Evolutionary conservation across 352 stramenopile genomes (phyloP).

Genomic region (Elongisporangium prolatum): DNA sequence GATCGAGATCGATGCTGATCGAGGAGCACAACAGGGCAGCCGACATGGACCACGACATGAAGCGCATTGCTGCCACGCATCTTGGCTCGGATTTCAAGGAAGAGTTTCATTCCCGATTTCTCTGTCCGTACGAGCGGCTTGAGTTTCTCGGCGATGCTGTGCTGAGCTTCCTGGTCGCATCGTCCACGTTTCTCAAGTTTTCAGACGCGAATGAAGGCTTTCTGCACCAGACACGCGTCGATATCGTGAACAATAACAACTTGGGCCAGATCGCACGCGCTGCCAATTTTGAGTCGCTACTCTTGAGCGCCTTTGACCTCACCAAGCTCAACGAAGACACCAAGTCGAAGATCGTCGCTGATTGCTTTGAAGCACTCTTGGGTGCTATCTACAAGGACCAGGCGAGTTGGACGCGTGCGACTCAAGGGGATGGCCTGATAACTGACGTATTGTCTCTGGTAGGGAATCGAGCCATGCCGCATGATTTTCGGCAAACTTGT

Average conservation of each 20-base stretch:
- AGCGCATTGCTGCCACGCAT: slow-evolving; percentile 51
- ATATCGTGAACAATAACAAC: slow-evolving; percentile 75
- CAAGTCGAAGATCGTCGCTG: slow-evolving; percentile 73
- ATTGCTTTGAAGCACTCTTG: slow-evolving; percentile 80
- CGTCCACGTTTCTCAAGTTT: slow-evolving; percentile 76
- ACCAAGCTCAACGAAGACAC: slow-evolving; percentile 37
- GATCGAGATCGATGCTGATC: slow-evolving; percentile 45
- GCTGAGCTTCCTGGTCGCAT: slow-evolving; percentile 79
- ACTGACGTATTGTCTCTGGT: background rate
- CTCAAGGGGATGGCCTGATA: background rate
- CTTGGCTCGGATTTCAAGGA: slow-evolving; percentile 65
- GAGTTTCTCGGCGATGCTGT: slow-evolving; percentile 84
- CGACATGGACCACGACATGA: slow-evolving; percentile 37
- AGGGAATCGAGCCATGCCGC: slow-evolving; percentile 60
- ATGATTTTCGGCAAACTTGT: slow-evolving; percentile 62
- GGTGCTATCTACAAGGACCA: slow-evolving; percentile 82
- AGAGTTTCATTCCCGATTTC: slow-evolving; percentile 70
- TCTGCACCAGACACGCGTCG: slow-evolving; percentile 61
- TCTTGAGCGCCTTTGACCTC: slow-evolving; percentile 72
- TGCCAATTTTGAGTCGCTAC: slow-evolving; percentile 68
- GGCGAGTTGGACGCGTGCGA: slow-evolving; percentile 6
- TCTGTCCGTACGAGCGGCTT: slow-evolving; percentile 80
- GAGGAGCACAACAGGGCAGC: slow-evolving; percentile 20
- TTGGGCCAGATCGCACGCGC: slow-evolving; percentile 72
- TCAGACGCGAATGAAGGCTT: slow-evolving; percentile 59